Evolutionary conservation across 805 yeast species (phyloP).

Genomic region (Yarrowia porcina): DNA sequence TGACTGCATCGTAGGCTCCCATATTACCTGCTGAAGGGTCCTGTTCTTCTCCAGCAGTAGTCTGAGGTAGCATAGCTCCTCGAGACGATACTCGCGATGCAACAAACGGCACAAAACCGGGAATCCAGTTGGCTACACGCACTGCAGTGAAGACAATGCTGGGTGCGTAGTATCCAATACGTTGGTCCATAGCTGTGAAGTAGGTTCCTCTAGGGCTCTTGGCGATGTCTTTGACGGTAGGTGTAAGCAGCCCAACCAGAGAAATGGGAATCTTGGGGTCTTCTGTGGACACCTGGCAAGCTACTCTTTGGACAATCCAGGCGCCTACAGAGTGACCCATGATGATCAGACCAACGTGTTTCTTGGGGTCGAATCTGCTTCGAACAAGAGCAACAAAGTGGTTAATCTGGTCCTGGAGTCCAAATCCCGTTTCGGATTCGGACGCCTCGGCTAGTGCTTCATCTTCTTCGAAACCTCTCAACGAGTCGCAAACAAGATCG

Average conservation of each 20-base stretch:
- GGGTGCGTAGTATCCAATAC: conserved; percentile 30
- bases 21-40: background rate
- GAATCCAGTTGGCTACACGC: conserved; percentile 23
- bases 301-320: conserved; percentile 56
- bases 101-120: conserved; percentile 32
- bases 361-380: background rate
- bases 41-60: background rate
- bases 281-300: conserved; percentile 30
- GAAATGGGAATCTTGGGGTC: conserved; percentile 37
- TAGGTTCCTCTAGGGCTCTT: conserved; percentile 43
- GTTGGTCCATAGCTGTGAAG: conserved; percentile 36
- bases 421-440: background rate
- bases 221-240: conserved; percentile 63
- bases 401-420: conserved; percentile 6
- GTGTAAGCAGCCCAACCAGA: conserved; percentile 64
- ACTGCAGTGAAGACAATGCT: conserved; percentile 2
- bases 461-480: conserved; percentile 15
- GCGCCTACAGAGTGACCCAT: conserved; percentile 73
- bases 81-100: conserved; percentile 26
- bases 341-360: conserved; percentile 39
- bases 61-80: background rate
- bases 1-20: conserved; percentile 40
- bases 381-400: conserved; percentile 1
- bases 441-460: background rate
- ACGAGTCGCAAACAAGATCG: conserved; percentile 12